Evolutionary conservation across 805 yeast species (phyloP).

Genomic region (Metschnikowia proteae): DNA sequence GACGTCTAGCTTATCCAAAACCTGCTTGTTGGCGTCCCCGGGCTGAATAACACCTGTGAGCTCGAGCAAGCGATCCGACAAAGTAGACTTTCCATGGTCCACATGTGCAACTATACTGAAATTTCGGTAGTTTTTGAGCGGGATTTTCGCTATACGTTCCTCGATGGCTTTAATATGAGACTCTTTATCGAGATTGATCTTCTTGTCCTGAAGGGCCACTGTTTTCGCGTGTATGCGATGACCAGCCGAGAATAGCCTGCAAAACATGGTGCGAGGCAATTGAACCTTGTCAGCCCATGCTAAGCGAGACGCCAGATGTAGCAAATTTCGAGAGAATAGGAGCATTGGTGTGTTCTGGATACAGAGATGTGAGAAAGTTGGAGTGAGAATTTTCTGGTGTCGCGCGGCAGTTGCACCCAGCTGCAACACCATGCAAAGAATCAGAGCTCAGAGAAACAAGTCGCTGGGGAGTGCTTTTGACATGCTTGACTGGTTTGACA

Average conservation of each 20-base stretch:
- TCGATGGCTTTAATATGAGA: slow-evolving; percentile 34
- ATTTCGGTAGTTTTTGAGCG: slow-evolving; percentile 78
- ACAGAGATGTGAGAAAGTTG: not conserved
- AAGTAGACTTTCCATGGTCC: slow-evolving; percentile 85
- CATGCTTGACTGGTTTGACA: no score
- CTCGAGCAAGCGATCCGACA: slow-evolving; percentile 84
- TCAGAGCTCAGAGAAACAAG: no score
- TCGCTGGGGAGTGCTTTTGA: no score
- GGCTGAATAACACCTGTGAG: slow-evolving; percentile 83
- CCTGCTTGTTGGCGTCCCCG: slow-evolving; percentile 67
- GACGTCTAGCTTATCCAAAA: slow-evolving; percentile 86
- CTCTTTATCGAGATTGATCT: slow-evolving; percentile 30
- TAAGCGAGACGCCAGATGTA: not conserved
- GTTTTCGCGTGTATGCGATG: slow-evolving; percentile 8
- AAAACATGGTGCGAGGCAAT: not conserved
- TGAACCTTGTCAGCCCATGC: not conserved
- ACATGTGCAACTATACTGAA: slow-evolving; percentile 96
- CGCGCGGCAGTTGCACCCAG: slow-evolving; percentile 3
- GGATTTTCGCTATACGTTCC: slow-evolving; percentile 69
- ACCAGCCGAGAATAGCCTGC: not conserved
- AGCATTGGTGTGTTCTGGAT: not conserved
- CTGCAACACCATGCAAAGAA: not conserved
- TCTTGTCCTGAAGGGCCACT: slow-evolving; percentile 25
- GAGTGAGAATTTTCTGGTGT: slow-evolving; percentile 1
- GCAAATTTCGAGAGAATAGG: not conserved